Base-by-base conservation (phyloP, 2,329 filamentous ascomycete genomes). In the Claviceps cyperi region DNA sequence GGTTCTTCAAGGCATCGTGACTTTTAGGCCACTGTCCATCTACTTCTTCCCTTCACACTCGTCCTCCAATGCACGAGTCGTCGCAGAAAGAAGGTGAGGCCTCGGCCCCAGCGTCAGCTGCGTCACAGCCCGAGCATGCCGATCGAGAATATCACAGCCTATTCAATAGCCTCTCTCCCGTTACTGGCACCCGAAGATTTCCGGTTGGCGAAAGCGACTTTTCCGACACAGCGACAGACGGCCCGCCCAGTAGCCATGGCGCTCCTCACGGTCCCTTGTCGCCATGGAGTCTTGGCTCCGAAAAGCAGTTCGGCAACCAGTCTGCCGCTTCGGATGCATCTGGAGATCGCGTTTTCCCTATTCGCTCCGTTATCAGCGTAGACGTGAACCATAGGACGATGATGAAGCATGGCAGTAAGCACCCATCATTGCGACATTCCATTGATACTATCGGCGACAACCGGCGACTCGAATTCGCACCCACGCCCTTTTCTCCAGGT, bases 311-410 rank as follows among this genome's bases (percentile, higher is more conserved):
- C 1, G 59, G 61, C 5, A 53, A 62, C 39, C 59, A 53, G 21
- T 66, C 63, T 2, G 55, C 57, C 11, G 55, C 58, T 45, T 67
- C 66, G n/a, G 66, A 68, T 49, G 60, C 63, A 22, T 66, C 64
- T 28, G 62, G 64, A 35, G 74, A 90, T 58, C 76, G 84, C 50
- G 83, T 91, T 5, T 91, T 86, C 51, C 86, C 86, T n/a, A 84
- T 91, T 35, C 78, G 84, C 46, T 89, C 84, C n/a, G 81, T 86
- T 43, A 72, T 91, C 22, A 85, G 79, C 6, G 78, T 90, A 40
- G 81, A 86, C 56, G 77, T 78, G 6, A 50, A 52, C n/a, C 66
- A 64, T 46, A 57, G 56, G 47, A 64, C 66, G 68, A 72, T 60
- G 53, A 58, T 64, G 5, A 60, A 56, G 44, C 69, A 71, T 11